Evolutionary conservation across 2,329 filamentous ascomycete species (phyloP), one percentile per base, ranked within the genome.

Genomic region (Hypoxylon sp.): DNA sequence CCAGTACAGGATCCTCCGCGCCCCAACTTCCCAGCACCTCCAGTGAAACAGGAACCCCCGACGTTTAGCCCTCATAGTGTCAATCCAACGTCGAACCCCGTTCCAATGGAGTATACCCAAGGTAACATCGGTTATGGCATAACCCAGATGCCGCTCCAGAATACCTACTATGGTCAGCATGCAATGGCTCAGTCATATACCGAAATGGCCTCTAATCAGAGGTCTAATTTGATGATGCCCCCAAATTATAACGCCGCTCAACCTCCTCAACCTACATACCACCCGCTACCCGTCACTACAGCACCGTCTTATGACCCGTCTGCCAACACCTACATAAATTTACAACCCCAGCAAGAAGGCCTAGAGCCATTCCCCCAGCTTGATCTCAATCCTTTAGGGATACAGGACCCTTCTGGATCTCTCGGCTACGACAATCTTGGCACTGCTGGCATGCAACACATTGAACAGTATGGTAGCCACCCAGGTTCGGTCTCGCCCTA

Each of bases 1-100:
- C 90, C 90, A 0, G 84, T 92, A 1, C 89, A 90, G 72, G 87
- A 89, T 48, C 83, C 81, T 1, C 83, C 84, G 6, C 82, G 81
- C 9, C 81, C 83, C 35, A 72, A 52, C 59, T 79, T 76, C 67
- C 74, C 74, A 26, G 72, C 75, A 5, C 79, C 78, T 68, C 72
- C 70, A 24, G 77, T 75, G 44, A 79, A 79, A 70, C 69, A 72
- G 14, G 79, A 82, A 47, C 72, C 71, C 22, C 72, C 74, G 10
- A 29, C 63, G 13, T 71, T 73, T 54, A 75, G 63, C 33, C 68
- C 74, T 26, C 66, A 64, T 14, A 52, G 63, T n/a, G 53, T 67
- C 13, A 71, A 73, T 50, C 67, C 67, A 5, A 22, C 50, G 11
- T 51, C 72, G 14, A 70, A 72, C 33, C 50, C 65, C 3, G 60